A percentile compares a stretch with the other conserved stretches of the same genome.
phyloP scores from a whole-genome alignment of 1,139 yeast species.

The Yamadazyma siamensis region DNA sequence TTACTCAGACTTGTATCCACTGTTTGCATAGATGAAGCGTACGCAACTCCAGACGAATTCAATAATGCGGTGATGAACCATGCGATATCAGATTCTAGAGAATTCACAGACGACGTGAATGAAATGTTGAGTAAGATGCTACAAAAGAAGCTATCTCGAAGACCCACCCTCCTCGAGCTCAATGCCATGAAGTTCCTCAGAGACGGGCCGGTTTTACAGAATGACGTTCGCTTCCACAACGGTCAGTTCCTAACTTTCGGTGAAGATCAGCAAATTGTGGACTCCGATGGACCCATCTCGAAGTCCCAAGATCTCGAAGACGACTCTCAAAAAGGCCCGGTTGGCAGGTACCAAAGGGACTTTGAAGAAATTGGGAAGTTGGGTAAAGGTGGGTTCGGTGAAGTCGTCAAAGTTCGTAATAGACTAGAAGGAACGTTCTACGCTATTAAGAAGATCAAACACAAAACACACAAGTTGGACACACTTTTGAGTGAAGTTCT shows the following conservation, averaged over 20 bases:
- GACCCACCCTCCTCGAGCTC: conserved; percentile 81
- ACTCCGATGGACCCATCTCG: background rate
- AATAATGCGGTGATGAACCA: conserved; percentile 38
- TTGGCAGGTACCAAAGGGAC: conserved; percentile 52
- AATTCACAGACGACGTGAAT: conserved; percentile 40
- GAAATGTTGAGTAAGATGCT: conserved; percentile 70
- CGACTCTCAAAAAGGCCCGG: conserved; percentile 7
- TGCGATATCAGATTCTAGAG: conserved; percentile 34
- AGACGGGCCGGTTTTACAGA: conserved; percentile 47
- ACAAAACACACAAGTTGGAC: conserved; percentile 74
- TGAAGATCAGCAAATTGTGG: conserved; percentile 1
- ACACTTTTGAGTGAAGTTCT: conserved; percentile 86
- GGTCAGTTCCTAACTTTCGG: conserved; percentile 9
- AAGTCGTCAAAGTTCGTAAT: conserved; percentile 92
- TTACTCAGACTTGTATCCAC: conserved; percentile 61
- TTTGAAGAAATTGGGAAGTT: conserved; percentile 89
- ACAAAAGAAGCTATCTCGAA: conserved; percentile 59
- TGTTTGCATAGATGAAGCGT: conserved; percentile 48
- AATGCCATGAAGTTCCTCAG: conserved; percentile 80
- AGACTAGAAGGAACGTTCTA: conserved; percentile 91
- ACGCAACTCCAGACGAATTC: conserved; percentile 60
- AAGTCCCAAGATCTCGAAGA: background rate
- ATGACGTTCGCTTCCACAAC: conserved; percentile 11
- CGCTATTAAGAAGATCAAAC: conserved; percentile 89
- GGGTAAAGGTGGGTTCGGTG: conserved; percentile 98